Evolutionary conservation across 805 yeast species (phyloP).

Genomic region (Candida xiaguanensis): DNA sequence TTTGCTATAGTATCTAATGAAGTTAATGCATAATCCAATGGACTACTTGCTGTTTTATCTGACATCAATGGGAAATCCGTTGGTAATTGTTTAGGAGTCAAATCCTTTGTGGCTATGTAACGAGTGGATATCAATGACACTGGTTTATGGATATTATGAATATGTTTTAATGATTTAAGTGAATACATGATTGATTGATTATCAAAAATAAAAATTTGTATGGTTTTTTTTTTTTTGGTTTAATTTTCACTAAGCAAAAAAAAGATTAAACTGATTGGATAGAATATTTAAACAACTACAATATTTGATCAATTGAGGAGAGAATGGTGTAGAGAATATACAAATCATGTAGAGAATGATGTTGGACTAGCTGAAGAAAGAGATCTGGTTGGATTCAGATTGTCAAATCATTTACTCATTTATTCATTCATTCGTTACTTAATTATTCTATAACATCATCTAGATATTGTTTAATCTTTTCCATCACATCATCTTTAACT

Average conservation of each 20-base stretch:
- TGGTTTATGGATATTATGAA: slow-evolving; percentile 3
- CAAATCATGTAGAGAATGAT: too few species aligned
- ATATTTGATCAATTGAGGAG: too few species aligned
- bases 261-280: slow-evolving; percentile 6
- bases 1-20: slow-evolving; percentile 77
- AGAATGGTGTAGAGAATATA: too few species aligned
- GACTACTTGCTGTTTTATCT: slow-evolving; percentile 49
- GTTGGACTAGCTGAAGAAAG: too few species aligned
- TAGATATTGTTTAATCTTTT: slow-evolving; percentile 55
- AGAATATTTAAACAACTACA: too few species aligned
- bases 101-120: slow-evolving; percentile 34
- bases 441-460: slow-evolving; percentile 45
- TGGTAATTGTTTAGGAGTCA: slow-evolving; percentile 52
- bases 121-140: slow-evolving; percentile 14
- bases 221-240: background rate
- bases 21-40: slow-evolving; percentile 78
- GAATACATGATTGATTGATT: background rate
- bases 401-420: too few species aligned
- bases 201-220: background rate
- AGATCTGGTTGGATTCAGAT: too few species aligned
- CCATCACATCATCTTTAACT: slow-evolving; percentile 57
- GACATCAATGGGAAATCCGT: slow-evolving; percentile 70
- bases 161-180: background rate
- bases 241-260: slow-evolving; percentile 6
- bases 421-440: too few species aligned